phyloP scores from a whole-genome alignment of 768 basidiomycete species.

The Dacryopinax spathularia region DNA sequence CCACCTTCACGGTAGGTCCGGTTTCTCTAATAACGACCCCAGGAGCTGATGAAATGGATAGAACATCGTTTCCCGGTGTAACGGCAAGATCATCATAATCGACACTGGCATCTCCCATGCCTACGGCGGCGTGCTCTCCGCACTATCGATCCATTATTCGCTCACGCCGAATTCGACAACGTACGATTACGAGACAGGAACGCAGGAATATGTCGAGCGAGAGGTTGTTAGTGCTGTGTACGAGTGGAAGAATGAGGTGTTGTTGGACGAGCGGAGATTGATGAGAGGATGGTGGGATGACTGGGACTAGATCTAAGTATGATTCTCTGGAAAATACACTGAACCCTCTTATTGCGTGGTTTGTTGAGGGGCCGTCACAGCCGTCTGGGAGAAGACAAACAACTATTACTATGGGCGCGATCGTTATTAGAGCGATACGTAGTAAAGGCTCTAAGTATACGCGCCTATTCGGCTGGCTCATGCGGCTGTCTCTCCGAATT shows the following conservation, averaged over 20 bases:
- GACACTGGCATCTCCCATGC: constrained; percentile 98
- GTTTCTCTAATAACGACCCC: not conserved
- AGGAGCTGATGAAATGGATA: constrained; percentile 18
- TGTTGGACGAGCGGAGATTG: not conserved
- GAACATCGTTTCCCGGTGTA: constrained; percentile 72
- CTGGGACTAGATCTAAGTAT: not conserved
- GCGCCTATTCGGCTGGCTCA: no score
- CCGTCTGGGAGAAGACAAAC: no score
- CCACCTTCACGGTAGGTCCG: constrained; percentile 53
- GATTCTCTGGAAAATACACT: not conserved
- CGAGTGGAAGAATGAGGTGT: not conserved
- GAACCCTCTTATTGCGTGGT: not conserved
- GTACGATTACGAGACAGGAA: not conserved
- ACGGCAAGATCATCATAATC: constrained; percentile 88
- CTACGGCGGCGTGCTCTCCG: constrained; percentile 85
- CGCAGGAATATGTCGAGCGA: not conserved
- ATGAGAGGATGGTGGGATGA: not conserved
- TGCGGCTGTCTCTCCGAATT: no score
- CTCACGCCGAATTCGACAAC: constrained; percentile 37
- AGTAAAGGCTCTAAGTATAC: no score
- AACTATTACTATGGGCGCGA: no score
- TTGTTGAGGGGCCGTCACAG: no score
- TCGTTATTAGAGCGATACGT: no score
- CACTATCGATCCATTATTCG: constrained; percentile 73
- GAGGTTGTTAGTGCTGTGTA: not conserved